These are phyloP conservation scores for Backusella tuberculispora DNA, from an alignment of 192 early-diverging fungal genomes.

Conservation along the genomic window DNA sequence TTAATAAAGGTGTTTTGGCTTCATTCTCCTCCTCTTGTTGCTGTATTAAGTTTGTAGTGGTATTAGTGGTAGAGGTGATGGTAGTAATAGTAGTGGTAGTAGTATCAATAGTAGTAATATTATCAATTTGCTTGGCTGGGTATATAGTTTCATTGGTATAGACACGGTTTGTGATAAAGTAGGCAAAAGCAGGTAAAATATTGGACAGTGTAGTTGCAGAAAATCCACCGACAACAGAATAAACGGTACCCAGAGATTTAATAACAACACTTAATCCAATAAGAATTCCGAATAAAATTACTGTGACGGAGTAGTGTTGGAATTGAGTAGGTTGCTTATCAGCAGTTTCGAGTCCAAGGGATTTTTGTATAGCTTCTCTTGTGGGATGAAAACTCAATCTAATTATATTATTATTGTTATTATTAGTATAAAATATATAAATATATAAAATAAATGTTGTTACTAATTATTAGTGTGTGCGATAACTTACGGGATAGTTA, in stretches of 20 bases:
- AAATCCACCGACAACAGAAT: conserved; percentile 55
- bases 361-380: conserved; percentile 50
- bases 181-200: conserved; percentile 52
- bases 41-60: background rate
- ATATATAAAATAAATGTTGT: background rate
- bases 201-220: conserved; percentile 52
- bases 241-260: conserved; percentile 47
- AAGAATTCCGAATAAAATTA: conserved; percentile 40
- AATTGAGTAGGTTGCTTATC: conserved; percentile 34
- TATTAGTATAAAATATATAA: background rate
- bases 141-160: background rate
- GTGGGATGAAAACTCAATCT: conserved; percentile 50
- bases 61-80: background rate
- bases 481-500: conserved; percentile 55
- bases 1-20: conserved; percentile 10
- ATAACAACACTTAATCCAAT: conserved; percentile 41
- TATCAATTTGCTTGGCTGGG: background rate
- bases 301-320: conserved; percentile 45
- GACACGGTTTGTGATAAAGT: conserved; percentile 44
- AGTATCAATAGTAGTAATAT: background rate
- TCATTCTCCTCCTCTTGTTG: background rate
- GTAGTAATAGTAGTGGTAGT: background rate
- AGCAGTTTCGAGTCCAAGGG: conserved; percentile 47
- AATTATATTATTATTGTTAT: background rate
- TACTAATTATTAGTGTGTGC: background rate